Evolutionary conservation across 2,329 filamentous ascomycete species (phyloP), one percentile per base, ranked within the genome.

Genomic region (Monilinia polystroma): DNA sequence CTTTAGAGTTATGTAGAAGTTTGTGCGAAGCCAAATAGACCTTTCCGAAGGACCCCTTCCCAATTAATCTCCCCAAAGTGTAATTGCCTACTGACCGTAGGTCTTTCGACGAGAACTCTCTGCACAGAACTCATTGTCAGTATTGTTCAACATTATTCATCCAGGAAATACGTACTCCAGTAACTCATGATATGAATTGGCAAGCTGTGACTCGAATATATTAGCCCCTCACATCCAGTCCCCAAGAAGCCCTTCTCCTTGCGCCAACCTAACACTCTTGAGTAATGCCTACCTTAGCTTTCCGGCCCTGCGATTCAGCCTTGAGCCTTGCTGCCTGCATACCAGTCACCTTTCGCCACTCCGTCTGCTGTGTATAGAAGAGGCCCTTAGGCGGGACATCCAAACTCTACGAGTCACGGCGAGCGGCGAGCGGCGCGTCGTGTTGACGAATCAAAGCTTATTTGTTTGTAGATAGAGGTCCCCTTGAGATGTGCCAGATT

Each of bases 1-100:
- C 93, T 87, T 97, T 98, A 77, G 93, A 97, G 75, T 93, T 94
- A 87, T 97, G 97, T 75, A 92, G 98, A 78, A 99, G 92, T 79
- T 97, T 98, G 79, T 99, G 95, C 56, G 89, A 88, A 67, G 94
- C 95, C 68, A 99, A 84, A 79, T 99, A 99, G 75, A 99, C 95
- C 80, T 97, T 98, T 75, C 95, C 95, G 79, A 99, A 99, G 70
- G 93, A 97, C 67, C 95, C 95, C 77, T 98, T 99, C 72, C 95
- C 95, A 77, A 99, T 97, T 67, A 99, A 83, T 68, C 89, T 89
- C 56, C 95, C 95, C 67, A 99, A 85, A 47, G 89, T 89, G 79
- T 99, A 99, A 81, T 97, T 98, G 73, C 95, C 95, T 69, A 99
- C 95, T 65, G 89, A 92, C 75, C 90, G 90, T 72, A 99, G 87